A percentile compares a stretch with the other conserved stretches of the same genome.
Conservation (phyloP, 768 basidiomycete species). For the Lactarius hengduanensis region DNA sequence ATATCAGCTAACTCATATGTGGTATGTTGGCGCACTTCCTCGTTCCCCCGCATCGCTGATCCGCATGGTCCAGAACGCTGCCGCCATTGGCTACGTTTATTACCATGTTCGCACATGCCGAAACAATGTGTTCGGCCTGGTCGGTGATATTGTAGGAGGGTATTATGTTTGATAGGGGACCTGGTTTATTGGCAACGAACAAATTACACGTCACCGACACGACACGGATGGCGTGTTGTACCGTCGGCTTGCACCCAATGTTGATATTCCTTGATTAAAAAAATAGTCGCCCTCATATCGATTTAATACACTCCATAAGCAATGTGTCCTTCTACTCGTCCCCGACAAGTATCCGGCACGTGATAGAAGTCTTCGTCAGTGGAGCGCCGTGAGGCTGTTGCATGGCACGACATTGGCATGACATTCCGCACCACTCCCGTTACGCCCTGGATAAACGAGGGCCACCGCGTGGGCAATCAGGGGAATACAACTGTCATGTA, state of each 20-base stretch:
- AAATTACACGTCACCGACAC: background rate
- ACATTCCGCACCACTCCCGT: background rate
- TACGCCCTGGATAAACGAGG: background rate
- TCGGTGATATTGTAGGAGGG: background rate
- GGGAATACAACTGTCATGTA: background rate
- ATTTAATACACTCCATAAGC: background rate
- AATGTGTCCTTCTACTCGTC: background rate
- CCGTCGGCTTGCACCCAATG: background rate
- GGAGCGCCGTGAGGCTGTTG: background rate
- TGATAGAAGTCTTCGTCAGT: background rate
- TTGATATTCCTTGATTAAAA: background rate
- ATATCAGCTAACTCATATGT: background rate
- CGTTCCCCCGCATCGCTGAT: background rate
- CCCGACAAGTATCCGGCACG: background rate
- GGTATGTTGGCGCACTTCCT: background rate
- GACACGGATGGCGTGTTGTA: background rate
- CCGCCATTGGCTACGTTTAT: background rate
- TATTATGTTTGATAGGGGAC: background rate
- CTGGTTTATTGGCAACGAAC: background rate
- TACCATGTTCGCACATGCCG: background rate
- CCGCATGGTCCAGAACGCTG: background rate
- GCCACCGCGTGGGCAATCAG: background rate
- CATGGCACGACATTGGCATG: background rate
- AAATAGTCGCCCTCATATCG: background rate
- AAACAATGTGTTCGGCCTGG: background rate